phyloP scores from a whole-genome alignment of 2,329 filamentous ascomycete species.

The Aureobasidium subglaciale region DNA sequence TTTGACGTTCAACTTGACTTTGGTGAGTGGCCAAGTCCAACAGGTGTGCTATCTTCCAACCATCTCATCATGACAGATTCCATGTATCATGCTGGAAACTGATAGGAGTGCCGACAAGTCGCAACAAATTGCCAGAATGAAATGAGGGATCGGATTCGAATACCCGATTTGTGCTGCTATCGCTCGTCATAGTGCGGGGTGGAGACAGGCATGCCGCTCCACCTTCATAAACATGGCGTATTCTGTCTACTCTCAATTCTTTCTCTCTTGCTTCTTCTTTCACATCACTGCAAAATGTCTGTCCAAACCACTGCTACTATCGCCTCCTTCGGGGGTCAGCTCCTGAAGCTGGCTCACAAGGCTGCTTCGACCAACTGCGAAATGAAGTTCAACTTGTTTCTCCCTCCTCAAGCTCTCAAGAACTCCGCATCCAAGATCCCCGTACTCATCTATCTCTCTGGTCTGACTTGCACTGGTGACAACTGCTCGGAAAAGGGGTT shows the following conservation, averaged over 20 bases:
- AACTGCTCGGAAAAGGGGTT: slow-evolving; percentile 74
- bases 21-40: too few species aligned
- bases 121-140: not conserved
- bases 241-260: not conserved
- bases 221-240: not conserved
- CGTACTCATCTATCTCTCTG: slow-evolving; percentile 86
- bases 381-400: slow-evolving; percentile 89
- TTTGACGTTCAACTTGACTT: too few species aligned
- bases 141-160: not conserved
- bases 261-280: not conserved
- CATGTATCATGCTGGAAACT: too few species aligned
- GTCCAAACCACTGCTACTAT: slow-evolving; percentile 89
- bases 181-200: not conserved
- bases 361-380: slow-evolving; percentile 69
- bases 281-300: slow-evolving; percentile 50
- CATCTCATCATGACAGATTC: too few species aligned
- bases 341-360: slow-evolving; percentile 83
- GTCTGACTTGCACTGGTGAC: slow-evolving; percentile 89
- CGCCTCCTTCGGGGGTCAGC: slow-evolving; percentile 84
- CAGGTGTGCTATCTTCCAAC: too few species aligned
- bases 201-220: not conserved
- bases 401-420: slow-evolving; percentile 63
- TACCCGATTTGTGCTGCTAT: not conserved
- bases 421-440: slow-evolving; percentile 58
- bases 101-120: not conserved